A percentile compares a stretch with the other conserved stretches of the same genome.
Evolutionary conservation across 805 yeast species (phyloP).

Genomic region (Isabelozyma gotoi): DNA sequence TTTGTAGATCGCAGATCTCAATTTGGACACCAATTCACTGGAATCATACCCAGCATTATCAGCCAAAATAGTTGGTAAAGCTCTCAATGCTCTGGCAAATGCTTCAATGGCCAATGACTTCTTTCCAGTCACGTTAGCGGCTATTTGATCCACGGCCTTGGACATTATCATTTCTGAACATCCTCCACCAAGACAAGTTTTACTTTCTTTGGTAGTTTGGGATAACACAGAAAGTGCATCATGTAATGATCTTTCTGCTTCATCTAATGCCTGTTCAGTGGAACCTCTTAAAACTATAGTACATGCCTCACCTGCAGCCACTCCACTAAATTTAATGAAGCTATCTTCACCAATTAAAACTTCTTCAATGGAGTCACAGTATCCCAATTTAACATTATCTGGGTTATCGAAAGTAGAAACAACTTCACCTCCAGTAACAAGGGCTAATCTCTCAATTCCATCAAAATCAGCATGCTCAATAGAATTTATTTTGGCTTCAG

Average conservation of each 20-base stretch:
- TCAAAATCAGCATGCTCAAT: constrained; percentile 98
- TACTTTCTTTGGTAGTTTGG: constrained; percentile 89
- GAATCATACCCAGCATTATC: constrained; percentile 98
- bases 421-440: constrained; percentile 98
- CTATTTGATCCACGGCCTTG: constrained; percentile 89
- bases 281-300: constrained; percentile 81
- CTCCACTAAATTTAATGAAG: constrained; percentile 92
- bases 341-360: constrained; percentile 89
- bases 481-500: constrained; percentile 83
- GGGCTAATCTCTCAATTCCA: constrained; percentile 93
- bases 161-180: constrained; percentile 91
- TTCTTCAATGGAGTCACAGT: constrained; percentile 89
- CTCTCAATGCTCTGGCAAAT: constrained; percentile 90
- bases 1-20: constrained; percentile 86
- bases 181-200: constrained; percentile 93
- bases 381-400: constrained; percentile 79
- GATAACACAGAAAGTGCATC: constrained; percentile 95
- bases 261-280: constrained; percentile 47
- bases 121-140: constrained; percentile 91
- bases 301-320: constrained; percentile 93
- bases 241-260: constrained; percentile 61
- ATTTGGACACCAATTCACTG: constrained; percentile 84
- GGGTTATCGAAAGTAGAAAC: constrained; percentile 95
- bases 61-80: constrained; percentile 91
- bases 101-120: constrained; percentile 92